phyloP scores from a whole-genome alignment of 331 rosid species.

The Quercus phellos region DNA sequence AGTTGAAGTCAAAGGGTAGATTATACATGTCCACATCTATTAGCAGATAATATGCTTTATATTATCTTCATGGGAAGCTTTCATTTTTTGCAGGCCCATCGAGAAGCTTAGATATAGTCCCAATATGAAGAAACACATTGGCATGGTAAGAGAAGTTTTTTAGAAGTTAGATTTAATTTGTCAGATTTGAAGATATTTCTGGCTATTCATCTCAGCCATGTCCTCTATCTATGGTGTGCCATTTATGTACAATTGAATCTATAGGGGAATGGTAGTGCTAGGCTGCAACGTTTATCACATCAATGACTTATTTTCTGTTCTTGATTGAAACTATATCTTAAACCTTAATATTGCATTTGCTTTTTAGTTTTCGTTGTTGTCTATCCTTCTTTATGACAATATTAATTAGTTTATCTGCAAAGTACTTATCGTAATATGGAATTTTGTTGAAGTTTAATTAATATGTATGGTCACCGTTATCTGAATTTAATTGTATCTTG shows the following conservation, averaged over 20 bases:
- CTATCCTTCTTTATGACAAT: neutral
- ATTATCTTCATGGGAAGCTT: slow-evolving; percentile 11
- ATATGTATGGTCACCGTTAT: neutral
- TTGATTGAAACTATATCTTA: neutral
- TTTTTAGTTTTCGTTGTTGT: neutral
- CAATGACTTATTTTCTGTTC: neutral
- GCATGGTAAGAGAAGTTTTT: slow-evolving; percentile 61
- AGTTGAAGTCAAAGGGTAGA: slow-evolving; percentile 94
- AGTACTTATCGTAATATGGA: neutral
- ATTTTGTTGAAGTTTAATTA: neutral
- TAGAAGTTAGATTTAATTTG: neutral
- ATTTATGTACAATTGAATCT: neutral
- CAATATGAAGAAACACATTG: slow-evolving; percentile 93
- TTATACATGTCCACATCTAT: slow-evolving; percentile 8
- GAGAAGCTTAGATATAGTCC: slow-evolving; percentile 84
- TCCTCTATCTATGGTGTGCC: neutral
- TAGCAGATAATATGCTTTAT: slow-evolving; percentile 13
- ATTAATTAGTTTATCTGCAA: neutral
- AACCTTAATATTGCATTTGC: neutral
- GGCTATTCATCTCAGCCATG: too few species aligned
- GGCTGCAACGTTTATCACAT: neutral
- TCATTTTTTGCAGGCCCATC: slow-evolving; percentile 68
- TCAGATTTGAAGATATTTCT: too few species aligned
- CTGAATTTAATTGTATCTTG: slow-evolving; percentile 1
- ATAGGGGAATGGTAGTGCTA: neutral